Evolutionary conservation across 2,329 filamentous ascomycete genomes (phyloP).

Genomic region (Stromatinia cepivora): DNA sequence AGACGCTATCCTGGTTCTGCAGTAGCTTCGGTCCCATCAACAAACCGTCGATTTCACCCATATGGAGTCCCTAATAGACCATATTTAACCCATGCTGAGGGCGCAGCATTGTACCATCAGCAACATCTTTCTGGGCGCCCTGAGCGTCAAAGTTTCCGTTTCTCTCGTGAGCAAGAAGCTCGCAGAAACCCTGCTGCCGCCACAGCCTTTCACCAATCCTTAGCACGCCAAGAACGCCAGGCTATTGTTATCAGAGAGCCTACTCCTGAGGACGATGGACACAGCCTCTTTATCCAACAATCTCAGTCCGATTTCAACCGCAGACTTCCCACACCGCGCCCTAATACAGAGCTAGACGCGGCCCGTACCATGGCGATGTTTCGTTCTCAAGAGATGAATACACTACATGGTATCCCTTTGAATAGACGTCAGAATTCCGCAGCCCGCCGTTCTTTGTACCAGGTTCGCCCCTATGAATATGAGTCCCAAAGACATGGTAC

Average conservation of each 20-base stretch:
- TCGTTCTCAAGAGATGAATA: not conserved
- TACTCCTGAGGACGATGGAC: not conserved
- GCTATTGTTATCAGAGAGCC: not conserved
- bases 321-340: not conserved
- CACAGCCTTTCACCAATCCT: not conserved
- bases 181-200: not conserved
- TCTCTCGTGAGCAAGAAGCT: not conserved
- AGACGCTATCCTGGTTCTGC: too few species aligned
- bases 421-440: rapidly evolving
- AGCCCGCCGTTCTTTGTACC: not conserved
- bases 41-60: not conserved
- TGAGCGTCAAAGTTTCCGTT: not conserved
- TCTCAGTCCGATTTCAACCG: too few species aligned
- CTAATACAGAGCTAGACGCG: not conserved
- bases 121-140: not conserved
- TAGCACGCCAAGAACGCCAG: not conserved
- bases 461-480: not conserved
- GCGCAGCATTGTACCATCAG: not conserved
- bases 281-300: not conserved
- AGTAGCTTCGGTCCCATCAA: not conserved
- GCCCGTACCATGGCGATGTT: slow-evolving; percentile 7
- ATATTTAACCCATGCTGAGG: not conserved
- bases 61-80: not conserved
- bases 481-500: not conserved
- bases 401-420: not conserved